Conservation (phyloP, 495 filamentous ascomycete genomes). For the Aspergillus wentii region DNA sequence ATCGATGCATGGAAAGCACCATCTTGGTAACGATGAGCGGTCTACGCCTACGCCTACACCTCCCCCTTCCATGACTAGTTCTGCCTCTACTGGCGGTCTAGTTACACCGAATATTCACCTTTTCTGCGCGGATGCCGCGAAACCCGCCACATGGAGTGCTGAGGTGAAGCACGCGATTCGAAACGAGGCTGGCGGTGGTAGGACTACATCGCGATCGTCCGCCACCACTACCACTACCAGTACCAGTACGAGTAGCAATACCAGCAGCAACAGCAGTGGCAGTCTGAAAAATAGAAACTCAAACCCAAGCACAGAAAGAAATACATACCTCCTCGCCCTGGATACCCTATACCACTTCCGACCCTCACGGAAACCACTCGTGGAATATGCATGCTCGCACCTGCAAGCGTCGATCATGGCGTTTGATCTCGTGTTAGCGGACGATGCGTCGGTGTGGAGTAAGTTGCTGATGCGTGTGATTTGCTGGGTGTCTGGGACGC, state of each 20-base stretch:
- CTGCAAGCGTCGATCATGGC: constrained; percentile 42
- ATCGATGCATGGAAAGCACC: no score
- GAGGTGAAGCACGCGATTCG: constrained; percentile 16
- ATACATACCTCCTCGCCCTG: constrained; percentile 42
- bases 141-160: constrained; percentile 20
- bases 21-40: no score
- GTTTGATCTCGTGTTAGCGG: constrained; percentile 29
- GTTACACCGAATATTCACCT: constrained; percentile 12
- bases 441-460: constrained; percentile 13
- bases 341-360: constrained; percentile 48
- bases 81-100: no score
- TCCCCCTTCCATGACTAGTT: background rate
- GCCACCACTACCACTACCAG: no score
- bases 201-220: no score
- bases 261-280: background rate
- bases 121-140: constrained; percentile 28
- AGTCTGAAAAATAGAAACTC: background rate
- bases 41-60: background rate
- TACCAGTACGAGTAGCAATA: no score
- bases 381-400: constrained; percentile 23
- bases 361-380: constrained; percentile 37
- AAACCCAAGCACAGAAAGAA: background rate
- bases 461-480: constrained; percentile 24
- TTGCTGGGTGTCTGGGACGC: constrained; percentile 25
- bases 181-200: no score